These are phyloP conservation scores for Paramecium biaurelia DNA, from an alignment of 73 alveolate species.

Conservation along the genomic window DNA sequence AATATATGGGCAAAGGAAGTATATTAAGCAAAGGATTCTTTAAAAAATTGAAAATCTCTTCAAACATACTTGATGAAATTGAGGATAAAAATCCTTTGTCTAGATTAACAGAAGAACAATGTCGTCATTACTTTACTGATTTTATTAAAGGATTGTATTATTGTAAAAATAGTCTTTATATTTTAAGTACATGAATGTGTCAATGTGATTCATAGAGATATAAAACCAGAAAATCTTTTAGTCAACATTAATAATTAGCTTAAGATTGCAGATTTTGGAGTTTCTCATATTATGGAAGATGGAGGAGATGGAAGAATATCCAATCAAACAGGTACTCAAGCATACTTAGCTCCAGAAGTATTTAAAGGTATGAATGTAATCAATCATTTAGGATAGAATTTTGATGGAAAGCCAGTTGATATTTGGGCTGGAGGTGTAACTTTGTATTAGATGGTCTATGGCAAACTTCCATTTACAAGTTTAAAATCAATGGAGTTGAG, in stretches of 20 bases:
- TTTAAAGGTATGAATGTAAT: not conserved
- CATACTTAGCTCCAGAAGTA: conserved; percentile 62
- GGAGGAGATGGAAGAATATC: conserved; percentile 46
- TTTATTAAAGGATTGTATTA: conserved; percentile 55
- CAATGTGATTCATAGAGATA: conserved; percentile 59
- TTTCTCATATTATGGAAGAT: conserved; percentile 61
- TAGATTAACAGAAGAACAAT: conserved; percentile 29
- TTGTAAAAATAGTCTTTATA: not conserved
- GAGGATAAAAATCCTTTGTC: not conserved
- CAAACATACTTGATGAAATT: conserved; percentile 23
- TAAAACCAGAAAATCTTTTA: conserved; percentile 59
- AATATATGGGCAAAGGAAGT: conserved; percentile 54
- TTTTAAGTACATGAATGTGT: conserved; percentile 54
- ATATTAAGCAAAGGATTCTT: conserved; percentile 46
- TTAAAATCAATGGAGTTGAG: conserved; percentile 50
- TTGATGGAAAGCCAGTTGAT: conserved; percentile 77
- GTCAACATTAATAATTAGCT: not conserved
- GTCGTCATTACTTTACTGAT: conserved; percentile 53
- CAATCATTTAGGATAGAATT: not conserved
- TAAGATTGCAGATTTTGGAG: conserved; percentile 66
- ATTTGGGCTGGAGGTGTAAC: conserved; percentile 84
- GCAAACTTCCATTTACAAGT: conserved; percentile 68
- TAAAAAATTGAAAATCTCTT: not conserved
- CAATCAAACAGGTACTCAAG: conserved; percentile 55
- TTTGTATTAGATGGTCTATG: conserved; percentile 69